phyloP scores from a whole-genome alignment of 257 asterid genomes.

The Primulina tabacum region DNA sequence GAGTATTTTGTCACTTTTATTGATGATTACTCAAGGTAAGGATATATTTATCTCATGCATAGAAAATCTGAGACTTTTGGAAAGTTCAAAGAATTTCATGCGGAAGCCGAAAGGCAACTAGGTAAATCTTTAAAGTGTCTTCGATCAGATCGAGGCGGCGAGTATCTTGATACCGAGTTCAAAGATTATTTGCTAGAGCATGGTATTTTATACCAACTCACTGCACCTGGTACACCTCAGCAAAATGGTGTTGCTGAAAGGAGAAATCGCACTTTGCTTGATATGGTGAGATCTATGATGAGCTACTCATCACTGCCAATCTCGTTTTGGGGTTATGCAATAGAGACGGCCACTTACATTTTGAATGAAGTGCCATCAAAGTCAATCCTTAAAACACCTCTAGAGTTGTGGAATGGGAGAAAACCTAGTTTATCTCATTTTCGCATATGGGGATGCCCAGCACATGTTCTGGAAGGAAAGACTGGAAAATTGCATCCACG shows the following conservation, averaged over 20 bases:
- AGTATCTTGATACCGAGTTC: background rate
- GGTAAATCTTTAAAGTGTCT: background rate
- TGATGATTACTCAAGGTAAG: background rate
- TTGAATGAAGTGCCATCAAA: background rate
- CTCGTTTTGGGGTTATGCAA: background rate
- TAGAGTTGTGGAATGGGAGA: slow-evolving; percentile 1
- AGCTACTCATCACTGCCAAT: background rate
- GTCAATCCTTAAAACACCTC: background rate
- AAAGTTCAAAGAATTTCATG: background rate
- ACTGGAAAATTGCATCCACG: background rate
- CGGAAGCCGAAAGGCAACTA: background rate
- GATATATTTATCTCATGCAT: background rate
- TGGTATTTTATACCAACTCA: background rate
- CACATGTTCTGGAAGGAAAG: background rate
- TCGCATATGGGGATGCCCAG: background rate
- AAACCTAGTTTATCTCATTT: background rate
- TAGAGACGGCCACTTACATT: background rate
- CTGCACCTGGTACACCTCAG: background rate
- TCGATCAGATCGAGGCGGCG: background rate
- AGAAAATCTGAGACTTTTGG: background rate
- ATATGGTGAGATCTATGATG: slow-evolving; percentile 6
- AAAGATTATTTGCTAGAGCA: background rate
- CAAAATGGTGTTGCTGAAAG: background rate
- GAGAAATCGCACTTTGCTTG: background rate
- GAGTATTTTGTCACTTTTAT: background rate